Percentiles rank a stretch among this genome's conserved stretches.
phyloP scores from a whole-genome alignment of 352 stramenopile species.

The Plasmopara muralis region DNA sequence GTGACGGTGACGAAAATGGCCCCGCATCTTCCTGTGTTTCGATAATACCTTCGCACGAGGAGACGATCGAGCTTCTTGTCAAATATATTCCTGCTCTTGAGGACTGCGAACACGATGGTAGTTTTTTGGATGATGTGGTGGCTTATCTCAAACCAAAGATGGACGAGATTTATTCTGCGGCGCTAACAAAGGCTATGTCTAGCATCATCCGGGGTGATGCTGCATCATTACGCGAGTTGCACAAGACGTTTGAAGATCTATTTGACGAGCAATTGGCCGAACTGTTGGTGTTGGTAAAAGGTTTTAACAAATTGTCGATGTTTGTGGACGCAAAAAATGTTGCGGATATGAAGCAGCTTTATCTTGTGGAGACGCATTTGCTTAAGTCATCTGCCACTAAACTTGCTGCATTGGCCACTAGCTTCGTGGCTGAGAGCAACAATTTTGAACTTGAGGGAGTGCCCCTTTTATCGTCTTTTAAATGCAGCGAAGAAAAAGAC shows the following conservation, averaged over 20 bases:
- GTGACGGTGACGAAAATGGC: slow-evolving; percentile 7
- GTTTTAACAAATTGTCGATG: slow-evolving; percentile 58
- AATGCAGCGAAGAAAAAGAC: slow-evolving; percentile 5
- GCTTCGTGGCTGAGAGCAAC: slow-evolving; percentile 60
- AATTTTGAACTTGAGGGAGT: slow-evolving; percentile 52
- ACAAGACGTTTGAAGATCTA: slow-evolving; percentile 66
- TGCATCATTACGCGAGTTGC: slow-evolving; percentile 56
- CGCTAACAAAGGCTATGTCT: slow-evolving; percentile 46
- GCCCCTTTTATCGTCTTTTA: slow-evolving; percentile 22
- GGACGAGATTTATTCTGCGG: slow-evolving; percentile 40
- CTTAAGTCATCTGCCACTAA: slow-evolving; percentile 44
- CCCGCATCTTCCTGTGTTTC: slow-evolving; percentile 15
- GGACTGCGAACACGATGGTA: slow-evolving; percentile 45
- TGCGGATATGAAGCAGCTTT: slow-evolving; percentile 36
- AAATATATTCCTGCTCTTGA: slow-evolving; percentile 47
- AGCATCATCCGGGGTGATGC: slow-evolving; percentile 69
- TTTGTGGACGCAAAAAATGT: slow-evolving; percentile 47
- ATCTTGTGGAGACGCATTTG: slow-evolving; percentile 45
- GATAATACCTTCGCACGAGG: slow-evolving; percentile 43
- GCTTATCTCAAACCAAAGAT: slow-evolving; percentile 40
- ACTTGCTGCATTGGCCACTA: slow-evolving; percentile 49
- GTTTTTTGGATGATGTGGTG: slow-evolving; percentile 52
- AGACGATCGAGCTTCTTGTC: slow-evolving; percentile 37
- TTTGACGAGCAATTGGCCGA: slow-evolving; percentile 58
- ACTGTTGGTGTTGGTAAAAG: slow-evolving; percentile 56